Base-by-base conservation (phyloP, 2,329 filamentous ascomycete species). In the Rhinocladiella similis region DNA sequence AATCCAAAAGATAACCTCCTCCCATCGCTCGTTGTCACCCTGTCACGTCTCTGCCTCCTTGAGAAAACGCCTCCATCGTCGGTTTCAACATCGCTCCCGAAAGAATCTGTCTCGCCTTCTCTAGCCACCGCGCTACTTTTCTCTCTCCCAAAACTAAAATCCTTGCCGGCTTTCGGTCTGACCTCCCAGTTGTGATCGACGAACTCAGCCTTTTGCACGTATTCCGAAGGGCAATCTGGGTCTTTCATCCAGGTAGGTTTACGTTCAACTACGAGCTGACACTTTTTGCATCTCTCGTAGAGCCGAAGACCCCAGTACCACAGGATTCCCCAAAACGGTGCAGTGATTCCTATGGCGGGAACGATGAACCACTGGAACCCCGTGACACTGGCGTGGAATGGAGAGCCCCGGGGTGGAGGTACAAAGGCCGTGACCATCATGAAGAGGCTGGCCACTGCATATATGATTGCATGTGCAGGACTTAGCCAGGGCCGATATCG, bases 171-270 rank as follows among this genome's bases (percentile, higher is more conserved):
- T 41, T 19, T 41, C 12, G 38, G 38, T 12, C 49, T 36, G 16
- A 49, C 42, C 16, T 47, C n/a, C 52, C 52, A 54, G 6, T 45
- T 54, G 33, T 54, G 52, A 45, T 54, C 52, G n/a, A 50, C 48
- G 10, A 54, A 41, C 38, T 54, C 45, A 1, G 52, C 52, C 27
- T 35, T 16, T 38, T 54, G 52, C n/a, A 54, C 45, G 22, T 54
- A 50, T 29, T 54, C 52, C 10, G 43, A 33, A 3, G 52, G 52
- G 20, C 35, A 54, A n/a, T 54, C 52, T 7, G 52, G 52, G 22
- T 54, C 45, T 33, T 42, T 48, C 35, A 33, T 41, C 43, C 52
- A 54, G 45, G 25, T 49, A 20, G 52, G 42, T n/a, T 13, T 47
- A 14, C 52, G 43, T n/a, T 35, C 10, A 9, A 54, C 52, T 16